A percentile compares a stretch with the other conserved stretches of the same genome.
These are phyloP conservation scores for Vigna nakashimae DNA, from an alignment of 306 rosid species.

Conservation along the genomic window DNA sequence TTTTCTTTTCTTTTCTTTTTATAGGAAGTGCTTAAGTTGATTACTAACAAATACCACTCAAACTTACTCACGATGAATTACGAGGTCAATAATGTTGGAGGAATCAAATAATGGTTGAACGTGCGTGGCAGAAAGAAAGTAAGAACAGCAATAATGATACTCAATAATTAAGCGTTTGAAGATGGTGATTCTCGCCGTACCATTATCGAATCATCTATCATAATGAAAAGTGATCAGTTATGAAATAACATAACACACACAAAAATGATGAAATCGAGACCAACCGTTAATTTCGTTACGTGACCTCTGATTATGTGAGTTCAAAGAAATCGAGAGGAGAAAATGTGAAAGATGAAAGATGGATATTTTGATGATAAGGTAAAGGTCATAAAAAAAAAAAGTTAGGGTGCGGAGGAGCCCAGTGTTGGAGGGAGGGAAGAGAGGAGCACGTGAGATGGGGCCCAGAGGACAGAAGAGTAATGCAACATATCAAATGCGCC, in stretches of 20 bases:
- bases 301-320: not conserved
- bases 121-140: not conserved
- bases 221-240: not conserved
- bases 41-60: too few species aligned
- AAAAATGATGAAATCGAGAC: not conserved
- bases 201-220: not conserved
- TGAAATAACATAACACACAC: not conserved
- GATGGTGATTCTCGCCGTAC: not conserved
- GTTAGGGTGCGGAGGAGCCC: not conserved
- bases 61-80: too few species aligned
- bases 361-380: too few species aligned
- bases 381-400: not conserved
- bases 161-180: not conserved
- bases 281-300: not conserved
- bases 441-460: conserved; percentile 17
- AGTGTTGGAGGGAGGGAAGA: not conserved
- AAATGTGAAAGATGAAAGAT: too few species aligned
- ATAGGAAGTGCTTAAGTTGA: too few species aligned
- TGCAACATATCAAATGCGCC: conserved; percentile 16
- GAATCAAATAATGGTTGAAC: not conserved
- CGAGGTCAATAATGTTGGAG: not conserved
- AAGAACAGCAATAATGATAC: not conserved
- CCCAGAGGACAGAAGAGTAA: not conserved
- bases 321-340: too few species aligned
- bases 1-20: too few species aligned